Evolutionary conservation across 2,329 filamentous ascomycete genomes (phyloP).

Genomic region (Chaetomiaceae sp.): DNA sequence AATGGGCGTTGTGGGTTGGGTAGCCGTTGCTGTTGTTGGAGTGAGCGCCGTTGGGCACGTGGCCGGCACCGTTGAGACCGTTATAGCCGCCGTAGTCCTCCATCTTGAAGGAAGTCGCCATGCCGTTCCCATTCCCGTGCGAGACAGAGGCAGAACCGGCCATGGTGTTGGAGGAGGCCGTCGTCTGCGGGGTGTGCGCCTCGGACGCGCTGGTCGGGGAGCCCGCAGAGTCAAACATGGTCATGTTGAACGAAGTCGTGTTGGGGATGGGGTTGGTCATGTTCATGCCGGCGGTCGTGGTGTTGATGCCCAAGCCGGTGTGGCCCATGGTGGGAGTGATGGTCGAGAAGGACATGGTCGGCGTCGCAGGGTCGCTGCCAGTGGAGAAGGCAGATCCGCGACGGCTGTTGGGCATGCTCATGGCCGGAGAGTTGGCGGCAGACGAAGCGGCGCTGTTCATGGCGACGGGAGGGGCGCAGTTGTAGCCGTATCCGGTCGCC

Average conservation of each 20-base stretch:
- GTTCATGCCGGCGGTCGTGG: neutral
- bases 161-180: neutral
- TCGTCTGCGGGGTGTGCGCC: neutral
- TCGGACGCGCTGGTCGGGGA: neutral
- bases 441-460: neutral
- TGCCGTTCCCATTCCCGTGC: neutral
- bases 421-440: neutral
- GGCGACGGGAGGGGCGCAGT: neutral
- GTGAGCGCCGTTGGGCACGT: too few relatives aligned
- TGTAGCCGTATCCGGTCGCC: neutral
- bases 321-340: neutral
- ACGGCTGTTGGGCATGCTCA: neutral
- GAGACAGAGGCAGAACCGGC: neutral
- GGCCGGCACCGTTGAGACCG: neutral
- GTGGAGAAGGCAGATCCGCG: neutral
- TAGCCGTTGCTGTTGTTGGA: neutral
- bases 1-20: neutral
- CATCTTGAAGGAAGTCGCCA: neutral
- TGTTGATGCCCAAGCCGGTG: neutral
- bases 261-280: neutral
- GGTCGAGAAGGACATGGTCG: neutral
- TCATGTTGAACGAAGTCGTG: neutral
- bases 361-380: slow-evolving; percentile 1
- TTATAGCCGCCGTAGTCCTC: neutral
- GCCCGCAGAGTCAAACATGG: neutral